A percentile compares a stretch with the other conserved stretches of the same genome.
phyloP scores from a whole-genome alignment of 2,329 filamentous ascomycete species.

The Beauveria varroae region DNA sequence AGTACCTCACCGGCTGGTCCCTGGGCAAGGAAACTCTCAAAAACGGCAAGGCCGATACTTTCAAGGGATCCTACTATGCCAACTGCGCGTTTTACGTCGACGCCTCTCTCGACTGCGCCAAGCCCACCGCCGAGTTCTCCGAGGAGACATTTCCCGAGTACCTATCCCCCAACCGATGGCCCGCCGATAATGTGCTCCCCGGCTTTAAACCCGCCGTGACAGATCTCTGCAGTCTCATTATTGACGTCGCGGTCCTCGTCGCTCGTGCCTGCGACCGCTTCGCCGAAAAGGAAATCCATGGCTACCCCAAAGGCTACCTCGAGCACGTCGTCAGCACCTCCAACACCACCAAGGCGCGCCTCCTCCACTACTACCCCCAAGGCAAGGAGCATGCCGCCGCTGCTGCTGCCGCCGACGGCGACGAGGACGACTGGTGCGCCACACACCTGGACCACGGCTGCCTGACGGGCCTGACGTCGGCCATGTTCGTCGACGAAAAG shows the following conservation, averaged over 20 bases:
- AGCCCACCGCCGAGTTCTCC: constrained; percentile 51
- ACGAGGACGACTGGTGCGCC: constrained; percentile 89
- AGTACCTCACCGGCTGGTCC: constrained; percentile 69
- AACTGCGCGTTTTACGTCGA: constrained; percentile 75
- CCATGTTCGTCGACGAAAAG: constrained; percentile 89
- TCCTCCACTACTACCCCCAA: constrained; percentile 87
- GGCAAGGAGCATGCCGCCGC: constrained; percentile 25
- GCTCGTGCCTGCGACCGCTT: constrained; percentile 85
- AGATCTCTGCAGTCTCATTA: constrained; percentile 72
- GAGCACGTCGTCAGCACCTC: constrained; percentile 82
- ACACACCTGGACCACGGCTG: constrained; percentile 89
- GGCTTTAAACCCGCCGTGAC: constrained; percentile 70
- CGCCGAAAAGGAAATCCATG: constrained; percentile 68
- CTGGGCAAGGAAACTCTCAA: constrained; percentile 75
- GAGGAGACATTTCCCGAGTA: constrained; percentile 73
- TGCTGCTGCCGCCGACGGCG: constrained; percentile 23
- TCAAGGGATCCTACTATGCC: constrained; percentile 79
- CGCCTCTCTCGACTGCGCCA: constrained; percentile 51
- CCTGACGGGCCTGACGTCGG: constrained; percentile 85
- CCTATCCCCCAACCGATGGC: constrained; percentile 87
- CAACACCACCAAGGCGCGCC: constrained; percentile 79
- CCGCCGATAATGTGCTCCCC: constrained; percentile 57
- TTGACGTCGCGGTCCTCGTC: constrained; percentile 82
- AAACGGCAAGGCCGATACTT: constrained; percentile 68
- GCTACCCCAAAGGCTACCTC: constrained; percentile 70